phyloP scores from a whole-genome alignment of 306 rosid genomes.

The Dryas alaskensis region DNA sequence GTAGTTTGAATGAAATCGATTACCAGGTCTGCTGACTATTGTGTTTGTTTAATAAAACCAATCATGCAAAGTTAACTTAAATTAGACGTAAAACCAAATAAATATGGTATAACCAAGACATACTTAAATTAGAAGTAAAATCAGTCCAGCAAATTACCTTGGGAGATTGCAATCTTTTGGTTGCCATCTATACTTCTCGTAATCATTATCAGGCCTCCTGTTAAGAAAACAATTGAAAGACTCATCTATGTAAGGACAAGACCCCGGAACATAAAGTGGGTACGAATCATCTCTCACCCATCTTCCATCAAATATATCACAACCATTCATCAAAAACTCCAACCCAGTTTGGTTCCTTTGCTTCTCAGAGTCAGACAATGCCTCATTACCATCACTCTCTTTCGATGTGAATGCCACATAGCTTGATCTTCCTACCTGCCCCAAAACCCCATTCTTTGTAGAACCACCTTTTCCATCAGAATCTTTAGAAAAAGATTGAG shows the following conservation, averaged over 20 bases:
- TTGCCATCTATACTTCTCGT: constrained; percentile 27
- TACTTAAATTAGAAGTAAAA: neutral
- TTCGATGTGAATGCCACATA: constrained; percentile 17
- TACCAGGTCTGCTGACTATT: no score
- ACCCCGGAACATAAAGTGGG: constrained; percentile 21
- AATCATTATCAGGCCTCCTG: constrained; percentile 20
- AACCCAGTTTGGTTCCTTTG: neutral
- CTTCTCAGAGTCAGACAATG: neutral
- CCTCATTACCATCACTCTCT: neutral
- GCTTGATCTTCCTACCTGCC: neutral
- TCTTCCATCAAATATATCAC: constrained; percentile 24
- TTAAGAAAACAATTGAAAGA: constrained; percentile 26
- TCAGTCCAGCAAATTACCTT: constrained; percentile 3
- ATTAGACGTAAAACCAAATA: neutral
- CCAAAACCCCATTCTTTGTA: neutral
- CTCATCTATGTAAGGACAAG: constrained; percentile 27
- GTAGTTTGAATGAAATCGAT: neutral
- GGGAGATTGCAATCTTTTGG: constrained; percentile 26
- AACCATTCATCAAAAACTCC: constrained; percentile 3
- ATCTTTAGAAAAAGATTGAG: neutral
- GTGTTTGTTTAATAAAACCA: neutral
- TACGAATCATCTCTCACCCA: constrained; percentile 28
- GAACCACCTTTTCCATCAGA: neutral
- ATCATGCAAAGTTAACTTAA: neutral
- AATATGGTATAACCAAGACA: neutral